Base-by-base conservation (phyloP, 331 rosid genomes). In the Stylosanthes scabra region DNA sequence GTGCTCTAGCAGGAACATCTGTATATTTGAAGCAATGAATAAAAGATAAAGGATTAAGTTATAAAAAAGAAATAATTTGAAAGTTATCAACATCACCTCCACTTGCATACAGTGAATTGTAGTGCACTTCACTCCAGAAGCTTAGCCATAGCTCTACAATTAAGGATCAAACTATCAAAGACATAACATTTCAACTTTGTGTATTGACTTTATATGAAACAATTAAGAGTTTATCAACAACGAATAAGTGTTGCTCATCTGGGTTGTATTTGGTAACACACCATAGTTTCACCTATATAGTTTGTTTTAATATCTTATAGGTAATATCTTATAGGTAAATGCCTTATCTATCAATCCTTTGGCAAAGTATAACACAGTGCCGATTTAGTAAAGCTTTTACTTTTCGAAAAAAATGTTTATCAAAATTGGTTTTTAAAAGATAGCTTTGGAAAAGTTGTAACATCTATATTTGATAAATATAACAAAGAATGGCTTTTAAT, bases 51-150 rank as follows among this genome's bases (percentile, higher is more conserved):
- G 58, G 47, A 70, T 2, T 11, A 29, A 49, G 16, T n/a, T 37
- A 14, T 52, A 44, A 66, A 15, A 59, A 59, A 67, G 29, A 47
- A 25, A 44, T 10, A 4, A 42, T 45, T 27, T 27, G 34, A 68
- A 20, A 40, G 41, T 77, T 39, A 63, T 71, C 52, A 46, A 31
- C 44, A 75, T 77, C 74, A 94, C 99, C 99, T 86, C 92, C 92
- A 45, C 50, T 78, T 37, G 89, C 79, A 58, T 95, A 92, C 47
- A 95, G 52, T 2, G 99, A 95, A 69, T 95, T 95, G 73, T 95
- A 95, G 85, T 95, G 99, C 62, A 95, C 99, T 84, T 95, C 99
- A 59, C 99, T 90, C 99, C 99, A 95, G 84, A 95, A 95, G 92
- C 99, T 95, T 65, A 95, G 88, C 99, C 99, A 95, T 62, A 95